A percentile compares a stretch with the other conserved stretches of the same genome.
Conservation (phyloP, 495 filamentous ascomycete genomes). For the Penicillium daleae region DNA sequence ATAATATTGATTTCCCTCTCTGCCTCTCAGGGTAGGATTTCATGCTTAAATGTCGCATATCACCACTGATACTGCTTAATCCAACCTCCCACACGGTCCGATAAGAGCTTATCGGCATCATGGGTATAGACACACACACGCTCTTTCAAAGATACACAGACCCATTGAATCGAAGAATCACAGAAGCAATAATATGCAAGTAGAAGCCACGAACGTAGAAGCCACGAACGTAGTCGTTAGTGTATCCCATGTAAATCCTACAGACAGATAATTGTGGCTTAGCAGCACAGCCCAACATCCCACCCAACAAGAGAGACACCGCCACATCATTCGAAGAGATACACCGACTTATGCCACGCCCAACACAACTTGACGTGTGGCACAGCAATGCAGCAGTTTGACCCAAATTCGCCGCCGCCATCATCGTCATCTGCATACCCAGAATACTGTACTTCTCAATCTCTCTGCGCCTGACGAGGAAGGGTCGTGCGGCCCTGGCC, state of each 20-base stretch:
- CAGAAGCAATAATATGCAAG: background rate
- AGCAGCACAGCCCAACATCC: background rate
- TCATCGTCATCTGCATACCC: constrained; percentile 28
- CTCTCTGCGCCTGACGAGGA: constrained; percentile 12
- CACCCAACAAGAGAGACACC: background rate
- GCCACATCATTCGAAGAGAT: background rate
- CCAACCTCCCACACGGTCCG: background rate
- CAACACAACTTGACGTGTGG: background rate
- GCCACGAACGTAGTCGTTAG: too few relatives aligned
- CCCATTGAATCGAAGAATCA: background rate
- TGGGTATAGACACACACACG: background rate
- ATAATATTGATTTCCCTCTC: too few relatives aligned
- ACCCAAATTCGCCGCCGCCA: constrained; percentile 13
- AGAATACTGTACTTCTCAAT: constrained; percentile 8
- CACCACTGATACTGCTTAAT: background rate
- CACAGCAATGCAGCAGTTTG: background rate
- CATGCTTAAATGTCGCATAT: background rate
- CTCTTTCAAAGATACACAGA: background rate
- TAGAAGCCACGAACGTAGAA: background rate
- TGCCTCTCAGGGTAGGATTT: background rate
- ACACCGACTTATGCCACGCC: background rate
- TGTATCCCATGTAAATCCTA: background rate
- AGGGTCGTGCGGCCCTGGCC: background rate
- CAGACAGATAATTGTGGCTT: background rate
- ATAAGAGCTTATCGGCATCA: constrained; percentile 3